Percentiles rank a stretch among this genome's conserved stretches.
Conservation (phyloP, 768 basidiomycete species). For the Baorangia bicolor region DNA sequence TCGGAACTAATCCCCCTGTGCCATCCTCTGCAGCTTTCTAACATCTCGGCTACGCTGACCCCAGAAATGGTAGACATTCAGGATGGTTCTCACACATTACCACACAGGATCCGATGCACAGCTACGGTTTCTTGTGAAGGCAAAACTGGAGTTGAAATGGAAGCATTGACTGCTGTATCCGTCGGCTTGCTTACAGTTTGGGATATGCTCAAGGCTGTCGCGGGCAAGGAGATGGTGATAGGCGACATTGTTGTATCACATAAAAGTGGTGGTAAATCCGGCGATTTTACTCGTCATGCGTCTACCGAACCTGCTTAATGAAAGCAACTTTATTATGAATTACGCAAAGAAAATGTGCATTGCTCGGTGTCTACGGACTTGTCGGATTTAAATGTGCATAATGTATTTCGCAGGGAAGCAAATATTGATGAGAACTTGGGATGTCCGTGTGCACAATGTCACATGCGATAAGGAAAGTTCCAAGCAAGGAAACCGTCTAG, state of each 20-base stretch:
- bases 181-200: constrained; percentile 80
- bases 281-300: constrained; percentile 50
- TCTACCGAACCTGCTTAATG: background rate
- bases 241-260: constrained; percentile 58
- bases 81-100: constrained; percentile 11
- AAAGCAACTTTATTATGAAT: background rate
- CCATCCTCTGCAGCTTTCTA: constrained; percentile 75
- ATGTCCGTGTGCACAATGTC: background rate
- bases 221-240: constrained; percentile 85
- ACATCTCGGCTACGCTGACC: constrained; percentile 61
- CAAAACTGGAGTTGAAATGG: constrained; percentile 91
- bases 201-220: constrained; percentile 93
- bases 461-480: background rate
- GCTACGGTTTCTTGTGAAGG: constrained; percentile 76
- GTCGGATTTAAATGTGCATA: background rate
- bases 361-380: background rate
- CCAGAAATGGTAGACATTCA: constrained; percentile 37
- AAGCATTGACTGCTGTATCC: constrained; percentile 83
- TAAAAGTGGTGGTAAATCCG: constrained; percentile 76
- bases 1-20: constrained; percentile 84
- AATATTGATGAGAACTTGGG: background rate
- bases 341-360: background rate
- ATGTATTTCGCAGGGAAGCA: background rate
- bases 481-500: background rate
- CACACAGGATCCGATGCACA: constrained; percentile 56